A percentile compares a stretch with the other conserved stretches of the same genome.
Conservation (phyloP, 495 filamentous ascomycete genomes). For the Lasiosphaeria hispida region DNA sequence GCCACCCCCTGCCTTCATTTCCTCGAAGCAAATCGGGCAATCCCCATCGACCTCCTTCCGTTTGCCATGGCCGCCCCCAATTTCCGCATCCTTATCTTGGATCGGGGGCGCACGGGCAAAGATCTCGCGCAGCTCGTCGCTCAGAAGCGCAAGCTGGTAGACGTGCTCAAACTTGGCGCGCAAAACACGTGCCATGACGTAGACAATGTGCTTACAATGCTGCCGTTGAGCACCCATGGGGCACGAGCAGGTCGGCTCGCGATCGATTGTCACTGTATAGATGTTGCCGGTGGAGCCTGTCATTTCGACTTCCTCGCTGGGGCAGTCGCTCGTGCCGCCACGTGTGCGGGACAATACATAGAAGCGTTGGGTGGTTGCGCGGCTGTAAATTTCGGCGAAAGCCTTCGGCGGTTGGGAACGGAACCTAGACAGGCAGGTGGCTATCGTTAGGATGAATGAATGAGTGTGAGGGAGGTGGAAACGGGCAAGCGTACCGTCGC, state of each 20-base stretch:
- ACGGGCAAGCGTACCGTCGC: neutral
- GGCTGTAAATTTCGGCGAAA: slow-evolving; percentile 37
- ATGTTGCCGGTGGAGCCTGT: slow-evolving; percentile 75
- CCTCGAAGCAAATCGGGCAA: slow-evolving; percentile 76
- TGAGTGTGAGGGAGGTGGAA: neutral
- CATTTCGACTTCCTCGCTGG: slow-evolving; percentile 57
- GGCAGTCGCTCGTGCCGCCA: slow-evolving; percentile 23
- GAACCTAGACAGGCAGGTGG: slow-evolving; percentile 28
- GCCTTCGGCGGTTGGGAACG: slow-evolving; percentile 32
- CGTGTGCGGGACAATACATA: slow-evolving; percentile 40
- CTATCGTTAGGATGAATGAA: no score
- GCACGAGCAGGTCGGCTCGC: slow-evolving; percentile 64
- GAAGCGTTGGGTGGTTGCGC: slow-evolving; percentile 44
- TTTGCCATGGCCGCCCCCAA: slow-evolving; percentile 30
- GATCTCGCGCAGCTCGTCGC: slow-evolving; percentile 61
- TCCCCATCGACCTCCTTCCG: slow-evolving; percentile 62
- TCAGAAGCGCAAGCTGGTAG: slow-evolving; percentile 73
- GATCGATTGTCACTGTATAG: slow-evolving; percentile 56
- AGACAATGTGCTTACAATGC: slow-evolving; percentile 63
- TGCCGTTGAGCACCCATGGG: slow-evolving; percentile 60
- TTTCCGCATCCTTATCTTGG: slow-evolving; percentile 11
- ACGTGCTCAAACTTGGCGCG: slow-evolving; percentile 60
- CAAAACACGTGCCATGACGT: slow-evolving; percentile 64
- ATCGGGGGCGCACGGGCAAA: slow-evolving; percentile 52
- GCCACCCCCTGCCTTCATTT: slow-evolving; percentile 52